Conservation (phyloP, 2,329 filamentous ascomycete genomes). For the Saccharata proteae region DNA sequence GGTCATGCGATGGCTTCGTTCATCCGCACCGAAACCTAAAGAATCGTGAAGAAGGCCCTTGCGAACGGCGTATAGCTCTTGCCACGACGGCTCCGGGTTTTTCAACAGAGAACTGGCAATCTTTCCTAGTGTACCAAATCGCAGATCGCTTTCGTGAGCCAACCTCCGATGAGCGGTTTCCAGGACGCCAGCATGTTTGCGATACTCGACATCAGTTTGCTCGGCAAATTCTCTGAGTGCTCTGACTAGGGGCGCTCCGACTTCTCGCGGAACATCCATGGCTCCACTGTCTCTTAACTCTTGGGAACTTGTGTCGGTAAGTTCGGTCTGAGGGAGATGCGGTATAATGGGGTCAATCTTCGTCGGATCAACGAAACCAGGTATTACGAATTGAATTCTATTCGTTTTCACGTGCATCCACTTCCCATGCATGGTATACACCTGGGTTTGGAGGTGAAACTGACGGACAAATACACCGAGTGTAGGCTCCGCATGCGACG, state of each 20-base stretch:
- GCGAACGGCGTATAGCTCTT: slow-evolving; percentile 58
- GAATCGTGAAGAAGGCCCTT: slow-evolving; percentile 49
- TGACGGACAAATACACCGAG: slow-evolving; percentile 39
- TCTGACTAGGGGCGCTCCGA: slow-evolving; percentile 32
- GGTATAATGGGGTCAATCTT: slow-evolving; percentile 36
- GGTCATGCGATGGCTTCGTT: slow-evolving; percentile 37
- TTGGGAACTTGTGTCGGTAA: too few species aligned
- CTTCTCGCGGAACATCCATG: slow-evolving; percentile 30
- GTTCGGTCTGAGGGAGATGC: slow-evolving; percentile 36
- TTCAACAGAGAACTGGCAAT: slow-evolving; percentile 32
- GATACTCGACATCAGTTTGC: slow-evolving; percentile 36
- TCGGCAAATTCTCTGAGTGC: slow-evolving; percentile 32
- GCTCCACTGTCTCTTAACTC: too few species aligned
- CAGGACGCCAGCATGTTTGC: slow-evolving; percentile 31
- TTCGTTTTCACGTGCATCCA: slow-evolving; percentile 30
- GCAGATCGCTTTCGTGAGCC: slow-evolving; percentile 30
- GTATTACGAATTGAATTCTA: slow-evolving; percentile 36
- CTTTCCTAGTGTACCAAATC: slow-evolving; percentile 35
- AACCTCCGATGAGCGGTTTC: slow-evolving; percentile 38
- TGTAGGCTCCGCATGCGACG: slow-evolving; percentile 21
- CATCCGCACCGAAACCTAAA: slow-evolving; percentile 47
- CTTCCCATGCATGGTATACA: slow-evolving; percentile 38
- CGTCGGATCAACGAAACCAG: slow-evolving; percentile 34
- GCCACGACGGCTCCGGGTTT: slow-evolving; percentile 28
- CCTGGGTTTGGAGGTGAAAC: slow-evolving; percentile 30